Percentiles rank a stretch among this genome's conserved stretches.
These are phyloP conservation scores for Pinguiococcus pyrenoidosus DNA, from an alignment of 108 stramenopile genomes.

Conservation along the genomic window DNA sequence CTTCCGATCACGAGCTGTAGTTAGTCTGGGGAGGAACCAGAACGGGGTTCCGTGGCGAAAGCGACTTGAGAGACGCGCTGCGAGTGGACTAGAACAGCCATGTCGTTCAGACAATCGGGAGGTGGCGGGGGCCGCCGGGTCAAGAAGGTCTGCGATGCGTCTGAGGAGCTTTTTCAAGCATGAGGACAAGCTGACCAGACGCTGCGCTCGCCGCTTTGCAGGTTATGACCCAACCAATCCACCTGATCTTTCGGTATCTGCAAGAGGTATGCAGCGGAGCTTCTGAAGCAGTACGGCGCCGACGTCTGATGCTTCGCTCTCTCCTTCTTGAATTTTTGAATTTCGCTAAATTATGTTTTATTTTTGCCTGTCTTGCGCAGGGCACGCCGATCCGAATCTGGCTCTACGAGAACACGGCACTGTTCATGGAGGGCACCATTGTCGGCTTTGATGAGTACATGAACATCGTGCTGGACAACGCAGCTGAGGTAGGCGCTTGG, in stretches of 20 bases:
- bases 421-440: conserved; percentile 92
- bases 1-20: too few species aligned
- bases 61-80: too few species aligned
- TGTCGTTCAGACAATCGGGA: too few species aligned
- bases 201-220: too few species aligned
- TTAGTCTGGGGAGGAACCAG: too few species aligned
- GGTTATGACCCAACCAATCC: conserved; percentile 66
- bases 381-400: conserved; percentile 82
- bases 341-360: neutral
- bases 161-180: too few species aligned
- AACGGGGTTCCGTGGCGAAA: too few species aligned
- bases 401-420: conserved; percentile 91
- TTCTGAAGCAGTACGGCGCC: neutral
- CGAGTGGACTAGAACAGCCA: too few species aligned
- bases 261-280: conserved; percentile 20
- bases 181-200: conserved; percentile 31
- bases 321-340: neutral
- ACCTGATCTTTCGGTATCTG: conserved; percentile 89
- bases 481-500: conserved; percentile 77
- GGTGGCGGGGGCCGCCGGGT: too few species aligned
- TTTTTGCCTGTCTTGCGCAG: conserved; percentile 46
- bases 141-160: too few species aligned
- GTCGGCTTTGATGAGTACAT: conserved; percentile 76
- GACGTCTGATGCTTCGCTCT: neutral
- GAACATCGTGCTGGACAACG: conserved; percentile 89